A percentile compares a stretch with the other conserved stretches of the same genome.
These are phyloP conservation scores for Huntiella omanensis DNA, from an alignment of 2,329 filamentous ascomycete species.

Conservation along the genomic window DNA sequence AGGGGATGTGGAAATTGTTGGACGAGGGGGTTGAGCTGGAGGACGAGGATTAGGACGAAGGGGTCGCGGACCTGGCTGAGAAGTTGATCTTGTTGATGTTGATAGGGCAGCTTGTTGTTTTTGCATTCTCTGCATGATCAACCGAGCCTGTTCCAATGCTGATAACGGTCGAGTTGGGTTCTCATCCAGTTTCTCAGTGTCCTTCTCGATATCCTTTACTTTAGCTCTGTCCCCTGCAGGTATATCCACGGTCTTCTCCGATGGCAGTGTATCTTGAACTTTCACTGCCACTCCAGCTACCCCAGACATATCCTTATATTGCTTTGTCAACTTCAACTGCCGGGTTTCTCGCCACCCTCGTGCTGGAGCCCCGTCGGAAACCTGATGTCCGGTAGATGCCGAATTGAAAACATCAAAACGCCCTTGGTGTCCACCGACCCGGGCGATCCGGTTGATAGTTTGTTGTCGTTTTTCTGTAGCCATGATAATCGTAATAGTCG, in stretches of 20 bases:
- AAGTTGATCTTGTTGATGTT: not conserved
- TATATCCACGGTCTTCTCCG: not conserved
- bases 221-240: slow-evolving; percentile 16
- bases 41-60: slow-evolving; percentile 1
- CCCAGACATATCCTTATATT: slow-evolving; percentile 41
- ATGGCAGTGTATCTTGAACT: slow-evolving; percentile 35
- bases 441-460: slow-evolving; percentile 12
- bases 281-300: slow-evolving; percentile 38
- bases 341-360: slow-evolving; percentile 54
- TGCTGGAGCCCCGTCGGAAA: slow-evolving; percentile 46
- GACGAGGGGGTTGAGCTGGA: not conserved
- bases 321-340: slow-evolving; percentile 46
- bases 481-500: not conserved
- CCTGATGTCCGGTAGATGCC: slow-evolving; percentile 60
- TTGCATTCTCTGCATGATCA: not conserved
- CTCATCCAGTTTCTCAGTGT: not conserved
- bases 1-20: not conserved
- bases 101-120: not conserved
- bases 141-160: not conserved
- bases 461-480: not conserved
- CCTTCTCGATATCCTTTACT: slow-evolving; percentile 18
- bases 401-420: slow-evolving; percentile 55
- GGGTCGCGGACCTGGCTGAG: not conserved
- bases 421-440: slow-evolving; percentile 24
- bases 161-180: not conserved